Percentiles rank a stretch among this genome's conserved stretches.
Conservation (phyloP, 371 early-diverging fungal genomes). For the Lichtheimia ornata region DNA sequence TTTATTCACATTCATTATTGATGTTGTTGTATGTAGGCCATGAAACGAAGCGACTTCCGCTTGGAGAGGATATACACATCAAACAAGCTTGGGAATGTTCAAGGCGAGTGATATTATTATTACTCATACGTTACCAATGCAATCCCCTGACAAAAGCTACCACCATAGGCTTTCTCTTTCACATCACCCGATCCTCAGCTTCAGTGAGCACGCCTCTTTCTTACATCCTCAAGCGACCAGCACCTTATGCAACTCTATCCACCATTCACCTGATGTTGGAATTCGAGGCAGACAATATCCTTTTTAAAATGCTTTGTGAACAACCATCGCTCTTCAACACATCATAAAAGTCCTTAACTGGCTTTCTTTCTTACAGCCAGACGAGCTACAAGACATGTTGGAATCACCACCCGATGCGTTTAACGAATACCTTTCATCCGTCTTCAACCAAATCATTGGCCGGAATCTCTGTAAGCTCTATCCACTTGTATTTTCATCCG, state of each 20-base stretch:
- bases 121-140: neutral
- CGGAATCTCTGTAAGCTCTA: neutral
- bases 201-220: slow-evolving; percentile 3
- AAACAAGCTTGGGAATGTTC: neutral
- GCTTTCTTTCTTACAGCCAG: neutral
- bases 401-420: neutral
- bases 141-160: neutral
- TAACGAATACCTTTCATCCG: slow-evolving; percentile 1
- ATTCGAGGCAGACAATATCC: slow-evolving; percentile 11
- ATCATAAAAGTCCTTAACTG: neutral
- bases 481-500: slow-evolving; percentile 6
- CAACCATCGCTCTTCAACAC: neutral
- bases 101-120: neutral
- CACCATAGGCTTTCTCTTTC: neutral
- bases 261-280: slow-evolving; percentile 1
- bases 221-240: neutral
- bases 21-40: neutral
- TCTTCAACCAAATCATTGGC: neutral
- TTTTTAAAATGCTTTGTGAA: neutral
- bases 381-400: slow-evolving; percentile 9
- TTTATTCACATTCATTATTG: too few relatives aligned
- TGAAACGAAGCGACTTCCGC: neutral
- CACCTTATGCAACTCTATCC: slow-evolving; percentile 1
- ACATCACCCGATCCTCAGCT: neutral
- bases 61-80: neutral